Evolutionary conservation across 495 filamentous ascomycete species (phyloP).

Genomic region (Aspergillus cavernicola): DNA sequence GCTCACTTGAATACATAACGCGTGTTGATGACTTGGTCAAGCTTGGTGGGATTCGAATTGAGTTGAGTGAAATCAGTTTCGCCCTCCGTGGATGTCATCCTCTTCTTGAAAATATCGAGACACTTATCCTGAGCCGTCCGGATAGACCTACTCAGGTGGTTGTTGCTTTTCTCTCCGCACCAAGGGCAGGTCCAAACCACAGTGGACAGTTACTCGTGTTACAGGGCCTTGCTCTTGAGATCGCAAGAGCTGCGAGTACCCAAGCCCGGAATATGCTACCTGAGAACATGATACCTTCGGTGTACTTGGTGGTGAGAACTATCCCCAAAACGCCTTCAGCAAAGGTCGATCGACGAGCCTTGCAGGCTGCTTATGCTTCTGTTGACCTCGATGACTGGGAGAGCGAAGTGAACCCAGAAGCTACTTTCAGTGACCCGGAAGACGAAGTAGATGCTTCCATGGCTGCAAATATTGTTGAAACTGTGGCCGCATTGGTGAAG

Average conservation of each 20-base stretch:
- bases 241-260: slow-evolving; percentile 22
- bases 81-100: slow-evolving; percentile 29
- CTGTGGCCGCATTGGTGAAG: slow-evolving; percentile 23
- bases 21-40: slow-evolving; percentile 38
- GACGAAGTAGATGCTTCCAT: not conserved
- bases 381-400: slow-evolving; percentile 33
- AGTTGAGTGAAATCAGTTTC: slow-evolving; percentile 37
- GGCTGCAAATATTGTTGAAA: slow-evolving; percentile 17
- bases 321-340: slow-evolving; percentile 34
- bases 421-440: not conserved
- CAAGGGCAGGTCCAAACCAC: slow-evolving; percentile 1
- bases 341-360: slow-evolving; percentile 30
- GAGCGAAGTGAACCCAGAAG: slow-evolving; percentile 17
- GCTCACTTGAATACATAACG: slow-evolving; percentile 40
- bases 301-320: slow-evolving; percentile 25
- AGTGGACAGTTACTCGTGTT: slow-evolving; percentile 11
- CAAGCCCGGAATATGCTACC: slow-evolving; percentile 24
- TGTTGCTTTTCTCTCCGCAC: slow-evolving; percentile 31
- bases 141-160: slow-evolving; percentile 32
- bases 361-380: slow-evolving; percentile 25
- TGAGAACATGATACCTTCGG: slow-evolving; percentile 32
- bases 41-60: slow-evolving; percentile 35
- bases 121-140: slow-evolving; percentile 21
- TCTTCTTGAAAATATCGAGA: slow-evolving; percentile 28
- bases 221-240: slow-evolving; percentile 14